Percentiles rank a stretch among this genome's conserved stretches.
Evolutionary conservation across 1,284 basidiomycete genomes (phyloP).

Genomic region (Austropuccinia psidii): DNA sequence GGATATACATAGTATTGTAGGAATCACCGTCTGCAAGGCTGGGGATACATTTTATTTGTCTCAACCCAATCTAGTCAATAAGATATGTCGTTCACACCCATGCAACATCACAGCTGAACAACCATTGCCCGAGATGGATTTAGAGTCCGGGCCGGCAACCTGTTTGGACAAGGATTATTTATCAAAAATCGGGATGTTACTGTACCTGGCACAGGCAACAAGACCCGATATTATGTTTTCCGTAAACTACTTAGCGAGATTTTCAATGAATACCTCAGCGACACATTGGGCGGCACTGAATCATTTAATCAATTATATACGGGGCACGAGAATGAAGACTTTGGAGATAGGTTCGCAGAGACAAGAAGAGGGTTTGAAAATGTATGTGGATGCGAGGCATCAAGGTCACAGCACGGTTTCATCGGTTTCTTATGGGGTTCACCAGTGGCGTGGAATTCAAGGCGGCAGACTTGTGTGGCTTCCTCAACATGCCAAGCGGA

Average conservation of each 20-base stretch:
- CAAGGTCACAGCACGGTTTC: not conserved
- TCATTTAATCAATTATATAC: not conserved
- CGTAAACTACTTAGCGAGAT: constrained; percentile 1
- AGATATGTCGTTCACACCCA: no score
- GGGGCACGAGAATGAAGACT: not conserved
- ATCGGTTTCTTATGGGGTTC: no score
- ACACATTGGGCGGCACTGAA: not conserved
- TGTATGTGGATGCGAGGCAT: not conserved
- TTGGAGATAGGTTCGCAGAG: not conserved
- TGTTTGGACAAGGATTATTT: not conserved
- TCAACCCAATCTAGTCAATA: not conserved
- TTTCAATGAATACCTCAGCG: not conserved
- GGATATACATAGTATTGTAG: not conserved
- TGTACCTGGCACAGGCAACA: not conserved
- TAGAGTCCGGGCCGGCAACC: not conserved
- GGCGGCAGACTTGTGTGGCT: no score
- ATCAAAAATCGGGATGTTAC: not conserved
- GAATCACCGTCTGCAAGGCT: not conserved
- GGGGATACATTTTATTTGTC: not conserved
- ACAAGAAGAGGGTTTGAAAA: not conserved
- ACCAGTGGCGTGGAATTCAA: no score
- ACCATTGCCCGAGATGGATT: not conserved
- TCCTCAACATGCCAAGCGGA: not conserved
- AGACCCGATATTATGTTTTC: not conserved
- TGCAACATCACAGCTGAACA: not conserved